Conservation (phyloP, 371 early-diverging fungal genomes). For the Sporodiniella umbellata region DNA sequence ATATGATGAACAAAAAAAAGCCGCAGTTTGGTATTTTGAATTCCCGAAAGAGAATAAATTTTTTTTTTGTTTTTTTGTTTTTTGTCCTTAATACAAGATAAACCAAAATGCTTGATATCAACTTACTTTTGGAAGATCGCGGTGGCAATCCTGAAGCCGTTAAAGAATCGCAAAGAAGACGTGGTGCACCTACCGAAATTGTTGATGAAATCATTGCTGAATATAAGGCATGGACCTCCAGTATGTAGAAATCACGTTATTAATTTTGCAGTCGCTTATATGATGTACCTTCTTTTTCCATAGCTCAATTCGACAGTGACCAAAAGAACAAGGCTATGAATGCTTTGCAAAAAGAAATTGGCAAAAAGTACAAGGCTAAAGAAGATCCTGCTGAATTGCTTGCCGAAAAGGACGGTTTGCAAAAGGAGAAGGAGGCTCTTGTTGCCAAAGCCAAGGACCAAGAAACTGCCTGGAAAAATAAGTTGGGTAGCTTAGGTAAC, state of each 20-base stretch:
- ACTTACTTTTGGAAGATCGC: conserved; percentile 85
- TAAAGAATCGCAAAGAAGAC: conserved; percentile 89
- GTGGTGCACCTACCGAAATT: conserved; percentile 80
- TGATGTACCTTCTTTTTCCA: neutral
- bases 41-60: neutral
- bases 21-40: neutral
- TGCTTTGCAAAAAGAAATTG: conserved; percentile 90
- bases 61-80: conserved; percentile 5
- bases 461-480: conserved; percentile 65
- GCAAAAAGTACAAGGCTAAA: conserved; percentile 87
- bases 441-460: conserved; percentile 70
- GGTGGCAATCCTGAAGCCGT: conserved; percentile 96
- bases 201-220: conserved; percentile 91
- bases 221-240: conserved; percentile 89
- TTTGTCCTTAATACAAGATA: neutral
- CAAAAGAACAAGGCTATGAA: conserved; percentile 90
- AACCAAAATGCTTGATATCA: conserved; percentile 80
- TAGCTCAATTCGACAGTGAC: conserved; percentile 85
- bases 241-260: conserved; percentile 41
- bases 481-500: conserved; percentile 89
- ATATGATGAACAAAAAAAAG: neutral
- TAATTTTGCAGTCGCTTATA: conserved; percentile 1
- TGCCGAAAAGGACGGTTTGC: conserved; percentile 70
- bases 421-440: conserved; percentile 70
- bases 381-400: conserved; percentile 82